phyloP scores from a whole-genome alignment of 495 filamentous ascomycete species.

The Penicillium robsamsonii region DNA sequence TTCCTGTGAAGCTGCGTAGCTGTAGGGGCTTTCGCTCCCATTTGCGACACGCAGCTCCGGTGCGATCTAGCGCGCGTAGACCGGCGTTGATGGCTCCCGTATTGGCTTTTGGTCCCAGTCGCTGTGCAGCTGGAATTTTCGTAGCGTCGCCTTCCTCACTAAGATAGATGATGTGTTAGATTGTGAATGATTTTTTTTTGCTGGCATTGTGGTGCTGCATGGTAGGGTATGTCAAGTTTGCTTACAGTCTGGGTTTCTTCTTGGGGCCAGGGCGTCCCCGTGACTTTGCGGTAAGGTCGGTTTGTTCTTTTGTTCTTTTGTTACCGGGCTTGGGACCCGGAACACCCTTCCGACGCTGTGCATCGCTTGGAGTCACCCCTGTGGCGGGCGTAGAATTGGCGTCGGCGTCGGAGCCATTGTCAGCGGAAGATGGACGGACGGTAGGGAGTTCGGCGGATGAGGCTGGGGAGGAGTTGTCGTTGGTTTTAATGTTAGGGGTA shows the following conservation, averaged over 20 bases:
- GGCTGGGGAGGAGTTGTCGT: slow-evolving; percentile 47
- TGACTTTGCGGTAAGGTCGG: slow-evolving; percentile 59
- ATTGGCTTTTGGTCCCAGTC: slow-evolving; percentile 95
- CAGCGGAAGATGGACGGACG: slow-evolving; percentile 51
- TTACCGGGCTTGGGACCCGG: slow-evolving; percentile 55
- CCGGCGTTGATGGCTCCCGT: slow-evolving; percentile 97
- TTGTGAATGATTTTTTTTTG: background rate
- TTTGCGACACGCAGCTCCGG: slow-evolving; percentile 84
- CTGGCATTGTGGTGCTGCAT: background rate
- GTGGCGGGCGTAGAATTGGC: slow-evolving; percentile 52
- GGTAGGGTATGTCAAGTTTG: background rate
- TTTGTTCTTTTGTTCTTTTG: slow-evolving; percentile 60
- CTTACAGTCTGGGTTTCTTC: slow-evolving; percentile 88
- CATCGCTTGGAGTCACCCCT: slow-evolving; percentile 55
- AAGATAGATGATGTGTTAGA: slow-evolving; percentile 19
- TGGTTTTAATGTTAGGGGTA: slow-evolving; percentile 39
- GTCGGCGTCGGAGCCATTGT: slow-evolving; percentile 56
- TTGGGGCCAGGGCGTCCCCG: slow-evolving; percentile 89
- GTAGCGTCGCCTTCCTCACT: slow-evolving; percentile 62
- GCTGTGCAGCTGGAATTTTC: slow-evolving; percentile 54
- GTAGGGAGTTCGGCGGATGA: slow-evolving; percentile 50
- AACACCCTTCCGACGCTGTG: slow-evolving; percentile 52
- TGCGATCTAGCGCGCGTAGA: slow-evolving; percentile 87
- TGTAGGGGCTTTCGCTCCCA: slow-evolving; percentile 81
- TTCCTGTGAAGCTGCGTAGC: slow-evolving; percentile 90